Evolutionary conservation across 441 rosid species (phyloP), one percentile per base, ranked within the genome.

Genomic region (Erodium moschatum): DNA sequence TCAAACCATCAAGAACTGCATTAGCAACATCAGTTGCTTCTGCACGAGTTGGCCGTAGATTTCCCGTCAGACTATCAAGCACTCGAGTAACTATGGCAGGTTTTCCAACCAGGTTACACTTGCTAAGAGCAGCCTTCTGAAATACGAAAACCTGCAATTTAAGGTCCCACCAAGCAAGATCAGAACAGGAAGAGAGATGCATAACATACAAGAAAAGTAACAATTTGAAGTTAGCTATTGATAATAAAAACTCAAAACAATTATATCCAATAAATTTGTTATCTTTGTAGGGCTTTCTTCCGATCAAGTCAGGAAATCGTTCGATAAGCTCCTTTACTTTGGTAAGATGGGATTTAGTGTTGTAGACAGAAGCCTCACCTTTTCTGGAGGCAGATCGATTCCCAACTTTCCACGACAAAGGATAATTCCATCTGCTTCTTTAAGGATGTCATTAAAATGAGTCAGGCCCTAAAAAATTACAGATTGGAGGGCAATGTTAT

Each of bases 11-110:
- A 7, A 75, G 72, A 21, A 75, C 78, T 31, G 78, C 78, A 71
- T 75, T 75, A 60, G 78, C 78, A 63, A 75, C 78, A 71, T 75
- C 78, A 40, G 78, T 75, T 71, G 78, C 78, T 67, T 75, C 78
- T 2, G 78, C 78, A 0, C 78, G 74, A 62, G 78, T 75, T 33
- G 78, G 78, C 19, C 78, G 74, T 40, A 75, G 74, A 68, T 75
- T 75, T 40, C 78, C 78, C 4, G 78, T 75, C 74, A 75, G 67
- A 56, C 78, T 75, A 40, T 75, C 78, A 13, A 75, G 72, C 44
- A 75, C 78, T 70, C 78, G 74, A 65, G 78, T 75, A 67, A 75
- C 68, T 38, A 75, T 67, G 19, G 72, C 78, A 1, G 78, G 74
- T 52, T 75, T 75, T 8, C 78, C 78, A 1, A 18, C 66, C 46